Evolutionary conservation across 2,329 filamentous ascomycete species (phyloP).

Genomic region (Ophiocordyceps camponoti-leonardi): DNA sequence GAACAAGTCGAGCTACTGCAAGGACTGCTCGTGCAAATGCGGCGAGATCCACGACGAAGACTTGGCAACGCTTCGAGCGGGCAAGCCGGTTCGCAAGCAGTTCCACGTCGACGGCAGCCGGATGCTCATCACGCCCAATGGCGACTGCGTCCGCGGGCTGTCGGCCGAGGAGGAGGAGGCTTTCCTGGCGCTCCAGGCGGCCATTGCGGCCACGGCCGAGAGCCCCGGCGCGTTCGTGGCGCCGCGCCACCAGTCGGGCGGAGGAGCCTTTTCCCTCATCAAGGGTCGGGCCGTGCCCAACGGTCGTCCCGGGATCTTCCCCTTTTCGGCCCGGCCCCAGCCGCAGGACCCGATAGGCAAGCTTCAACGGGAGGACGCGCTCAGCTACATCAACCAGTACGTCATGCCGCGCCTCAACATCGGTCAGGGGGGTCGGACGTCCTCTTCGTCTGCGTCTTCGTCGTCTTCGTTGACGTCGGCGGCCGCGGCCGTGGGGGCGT

Average conservation of each 20-base stretch:
- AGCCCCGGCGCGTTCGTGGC: conserved; percentile 39
- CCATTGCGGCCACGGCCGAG: conserved; percentile 29
- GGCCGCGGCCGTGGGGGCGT: neutral
- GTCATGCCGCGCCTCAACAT: conserved; percentile 41
- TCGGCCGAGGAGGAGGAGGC: conserved; percentile 50
- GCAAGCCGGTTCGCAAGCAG: conserved; percentile 42
- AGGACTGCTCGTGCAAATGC: conserved; percentile 20
- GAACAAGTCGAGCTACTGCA: conserved; percentile 15
- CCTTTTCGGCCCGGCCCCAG: conserved; percentile 26
- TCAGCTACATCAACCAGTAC: conserved; percentile 53
- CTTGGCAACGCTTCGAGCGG: conserved; percentile 33
- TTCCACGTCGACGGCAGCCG: conserved; percentile 41
- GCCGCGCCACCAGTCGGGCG: conserved; percentile 32
- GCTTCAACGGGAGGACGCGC: conserved; percentile 48
- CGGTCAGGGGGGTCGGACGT: conserved; percentile 9
- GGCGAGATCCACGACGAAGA: conserved; percentile 29
- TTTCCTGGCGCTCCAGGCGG: conserved; percentile 51
- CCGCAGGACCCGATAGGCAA: conserved; percentile 43
- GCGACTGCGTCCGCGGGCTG: conserved; percentile 59
- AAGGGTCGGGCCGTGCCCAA: conserved; percentile 49
- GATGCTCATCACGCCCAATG: conserved; percentile 58
- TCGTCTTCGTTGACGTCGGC: neutral
- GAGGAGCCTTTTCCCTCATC: conserved; percentile 42
- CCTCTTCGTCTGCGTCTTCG: conserved; percentile 17
- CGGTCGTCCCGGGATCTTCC: conserved; percentile 45